Base-by-base conservation (phyloP, 768 basidiomycete genomes). In the Kwoniella botswanensis region DNA sequence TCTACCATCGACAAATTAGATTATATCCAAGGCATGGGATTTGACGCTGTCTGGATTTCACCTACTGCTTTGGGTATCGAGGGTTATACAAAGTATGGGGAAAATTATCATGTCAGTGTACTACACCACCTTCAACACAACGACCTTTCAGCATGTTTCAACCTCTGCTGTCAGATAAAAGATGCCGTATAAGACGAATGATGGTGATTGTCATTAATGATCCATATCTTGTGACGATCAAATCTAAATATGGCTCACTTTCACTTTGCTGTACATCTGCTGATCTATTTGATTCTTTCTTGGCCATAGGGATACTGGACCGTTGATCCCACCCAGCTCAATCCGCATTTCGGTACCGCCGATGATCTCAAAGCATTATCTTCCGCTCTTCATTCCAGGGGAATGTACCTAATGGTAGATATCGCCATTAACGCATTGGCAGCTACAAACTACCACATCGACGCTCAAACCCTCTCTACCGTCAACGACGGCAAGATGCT, bases 341-440 rank as follows among this genome's bases (percentile, higher is more conserved):
- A 84, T 70, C 68, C 74, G 5, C 76, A 81, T 63, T 84, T 82
- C 67, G 84, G 84, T 42, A 71, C 71, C 6, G 67, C 70, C 5
- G 74, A 74, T 21, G 83, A 83, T 57, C 75, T 84, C 63, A 80
- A 81, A 71, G 80, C 81, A 1, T 78, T 84, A 15, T 73, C 79
- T 3, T 56, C 60, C 26, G 80, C 80, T 1, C 70, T 82, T 1
- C 83, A 84, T 59, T 57, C 68, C 9, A 63, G 78, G 53, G 81
- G 79, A 24, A 84, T 84, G 84, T 81, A 80, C 65, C 68, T 84
- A 59, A 84, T 84, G 84, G 82, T 83, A 42, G 82, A 83, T 59
- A 73, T 82, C 42, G 79, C 77, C 41, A 64, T 80, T 50, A 78
- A 80, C 57, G 41, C 57, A 18, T 63, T 75, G 26, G 75, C 73